phyloP scores from a whole-genome alignment of 2,329 filamentous ascomycete genomes.

The Tolypocladium tropicale region DNA sequence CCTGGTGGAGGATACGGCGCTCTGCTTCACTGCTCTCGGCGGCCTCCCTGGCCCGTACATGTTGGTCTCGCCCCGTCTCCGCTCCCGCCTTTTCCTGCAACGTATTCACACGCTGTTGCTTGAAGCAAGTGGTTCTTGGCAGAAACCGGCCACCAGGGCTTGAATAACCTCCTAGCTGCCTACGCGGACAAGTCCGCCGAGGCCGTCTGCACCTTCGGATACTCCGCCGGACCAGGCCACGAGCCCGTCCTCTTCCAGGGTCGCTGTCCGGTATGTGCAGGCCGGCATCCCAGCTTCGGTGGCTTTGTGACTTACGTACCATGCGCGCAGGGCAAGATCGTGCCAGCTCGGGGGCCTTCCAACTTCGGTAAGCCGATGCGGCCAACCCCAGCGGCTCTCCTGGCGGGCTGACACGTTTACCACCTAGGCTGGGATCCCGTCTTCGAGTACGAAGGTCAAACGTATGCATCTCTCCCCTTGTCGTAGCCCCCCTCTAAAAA shows the following conservation, averaged over 20 bases:
- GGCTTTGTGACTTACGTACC: neutral
- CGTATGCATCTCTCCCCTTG: conserved; percentile 33
- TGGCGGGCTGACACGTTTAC: neutral
- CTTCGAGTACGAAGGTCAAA: conserved; percentile 88
- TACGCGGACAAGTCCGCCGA: conserved; percentile 87
- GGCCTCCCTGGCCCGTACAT: conserved; percentile 96
- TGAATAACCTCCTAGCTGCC: conserved; percentile 82
- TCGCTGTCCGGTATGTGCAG: conserved; percentile 58
- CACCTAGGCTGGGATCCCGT: conserved; percentile 82
- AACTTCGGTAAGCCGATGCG: conserved; percentile 59
- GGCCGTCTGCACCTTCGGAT: conserved; percentile 93
- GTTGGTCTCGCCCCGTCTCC: conserved; percentile 31
- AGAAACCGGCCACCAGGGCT: conserved; percentile 67
- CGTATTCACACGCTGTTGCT: neutral
- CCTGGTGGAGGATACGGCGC: conserved; percentile 87
- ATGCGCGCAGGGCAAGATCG: conserved; percentile 56
- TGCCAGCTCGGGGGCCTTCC: conserved; percentile 67
- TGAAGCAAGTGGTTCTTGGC: conserved; percentile 88
- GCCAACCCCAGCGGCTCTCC: neutral
- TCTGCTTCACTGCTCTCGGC: conserved; percentile 83
- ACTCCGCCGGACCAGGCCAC: conserved; percentile 73
- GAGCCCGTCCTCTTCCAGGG: conserved; percentile 88
- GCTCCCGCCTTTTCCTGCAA: neutral
- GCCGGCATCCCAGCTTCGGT: no score
- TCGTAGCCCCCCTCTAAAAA: neutral